phyloP scores from a whole-genome alignment of 352 stramenopile genomes.

The Phytophthora cactorum region DNA sequence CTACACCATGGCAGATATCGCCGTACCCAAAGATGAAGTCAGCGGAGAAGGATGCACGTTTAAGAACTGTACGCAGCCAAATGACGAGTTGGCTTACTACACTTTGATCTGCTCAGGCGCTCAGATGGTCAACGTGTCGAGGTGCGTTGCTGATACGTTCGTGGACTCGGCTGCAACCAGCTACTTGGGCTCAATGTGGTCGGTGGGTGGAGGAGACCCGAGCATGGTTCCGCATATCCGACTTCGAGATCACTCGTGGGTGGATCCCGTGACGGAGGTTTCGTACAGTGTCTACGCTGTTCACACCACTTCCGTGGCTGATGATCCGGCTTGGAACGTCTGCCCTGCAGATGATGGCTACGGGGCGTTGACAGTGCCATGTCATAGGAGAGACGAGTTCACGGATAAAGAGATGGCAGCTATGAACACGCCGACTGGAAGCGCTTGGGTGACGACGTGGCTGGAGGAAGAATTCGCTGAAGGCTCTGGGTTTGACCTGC shows the following conservation, averaged over 20 bases:
- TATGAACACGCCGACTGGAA: constrained; percentile 26
- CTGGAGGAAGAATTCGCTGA: constrained; percentile 22
- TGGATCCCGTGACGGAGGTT: constrained; percentile 18
- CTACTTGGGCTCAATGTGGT: constrained; percentile 38
- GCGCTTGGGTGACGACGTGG: constrained; percentile 29
- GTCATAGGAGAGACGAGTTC: constrained; percentile 28
- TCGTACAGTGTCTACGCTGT: constrained; percentile 35
- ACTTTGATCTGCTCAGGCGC: constrained; percentile 39
- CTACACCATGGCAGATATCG: constrained; percentile 36
- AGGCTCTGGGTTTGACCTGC: constrained; percentile 12
- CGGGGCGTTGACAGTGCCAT: constrained; percentile 25
- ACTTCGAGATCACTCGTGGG: constrained; percentile 31
- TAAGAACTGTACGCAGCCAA: constrained; percentile 35
- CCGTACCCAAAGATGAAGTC: constrained; percentile 24
- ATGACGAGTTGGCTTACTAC: constrained; percentile 21
- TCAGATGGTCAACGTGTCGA: constrained; percentile 42
- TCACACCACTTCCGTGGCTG: constrained; percentile 20
- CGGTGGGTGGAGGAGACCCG: constrained; percentile 27
- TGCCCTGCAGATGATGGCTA: constrained; percentile 20
- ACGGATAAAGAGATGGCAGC: constrained; percentile 18
- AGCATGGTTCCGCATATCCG: constrained; percentile 24
- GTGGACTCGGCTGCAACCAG: constrained; percentile 13
- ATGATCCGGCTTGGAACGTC: constrained; percentile 27
- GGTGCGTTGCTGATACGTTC: constrained; percentile 41
- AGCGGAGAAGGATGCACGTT: constrained; percentile 18